Evolutionary conservation across 2,329 filamentous ascomycete genomes (phyloP).

Genomic region (Aspergillus texensis): DNA sequence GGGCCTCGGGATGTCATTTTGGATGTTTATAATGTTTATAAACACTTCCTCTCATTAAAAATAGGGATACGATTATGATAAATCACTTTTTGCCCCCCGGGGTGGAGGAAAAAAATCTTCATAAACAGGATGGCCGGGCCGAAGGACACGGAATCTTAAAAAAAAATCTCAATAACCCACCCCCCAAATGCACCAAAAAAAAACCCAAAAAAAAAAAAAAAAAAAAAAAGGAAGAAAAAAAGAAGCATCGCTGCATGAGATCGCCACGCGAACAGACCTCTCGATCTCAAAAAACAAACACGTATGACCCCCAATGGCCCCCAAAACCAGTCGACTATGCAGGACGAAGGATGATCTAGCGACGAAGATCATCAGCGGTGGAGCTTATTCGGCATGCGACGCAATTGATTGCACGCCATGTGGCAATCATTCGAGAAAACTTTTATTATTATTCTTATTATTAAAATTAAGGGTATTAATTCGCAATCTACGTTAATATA

Average conservation of each 20-base stretch:
- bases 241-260: background rate
- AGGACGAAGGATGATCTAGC: background rate
- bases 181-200: too few relatives aligned
- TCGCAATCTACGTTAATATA: too few relatives aligned
- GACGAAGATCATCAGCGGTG: background rate
- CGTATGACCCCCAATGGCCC: too few relatives aligned
- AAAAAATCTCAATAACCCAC: too few relatives aligned
- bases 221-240: background rate
- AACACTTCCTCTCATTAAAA: background rate
- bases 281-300: background rate
- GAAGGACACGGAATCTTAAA: too few relatives aligned
- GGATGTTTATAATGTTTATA: background rate
- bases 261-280: background rate
- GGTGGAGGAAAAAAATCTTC: too few relatives aligned
- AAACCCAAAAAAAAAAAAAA: background rate
- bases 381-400: background rate
- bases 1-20: background rate
- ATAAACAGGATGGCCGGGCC: too few relatives aligned
- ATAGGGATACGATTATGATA: background rate
- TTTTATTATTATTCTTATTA: background rate
- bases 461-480: background rate
- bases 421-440: background rate
- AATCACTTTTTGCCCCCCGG: background rate
- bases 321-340: background rate
- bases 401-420: background rate